Base-by-base conservation (phyloP, 768 basidiomycete species). In the Tulasnella calospora region DNA sequence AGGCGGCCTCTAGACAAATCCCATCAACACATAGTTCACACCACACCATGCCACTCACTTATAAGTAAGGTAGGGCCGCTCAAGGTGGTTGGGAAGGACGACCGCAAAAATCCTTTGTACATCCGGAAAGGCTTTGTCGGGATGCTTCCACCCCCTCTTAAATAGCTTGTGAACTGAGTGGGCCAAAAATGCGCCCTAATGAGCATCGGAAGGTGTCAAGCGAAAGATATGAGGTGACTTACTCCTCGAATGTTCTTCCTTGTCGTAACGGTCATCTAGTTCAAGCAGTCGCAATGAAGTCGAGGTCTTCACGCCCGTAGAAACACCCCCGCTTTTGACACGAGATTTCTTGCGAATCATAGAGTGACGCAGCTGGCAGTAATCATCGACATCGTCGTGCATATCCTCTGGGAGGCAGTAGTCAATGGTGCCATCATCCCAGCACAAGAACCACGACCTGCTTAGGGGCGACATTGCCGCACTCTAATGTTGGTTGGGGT, bases 81-180 rank as follows among this genome's bases (percentile, higher is more conserved):
- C 23, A 15, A 76, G 74, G n/a, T 47, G 23, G 35, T 23, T 21
- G 36, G 74, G 74, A 38, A 76, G 55, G 10, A 27, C 35, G 35
- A 76, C 55, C 13, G 47, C 27, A 27, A 47, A 76, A 15, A 76
- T 76, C 33, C 41, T 71, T 15, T 57, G 47, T 15, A 57, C 36
- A 15, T 36, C 36, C 36, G 46, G 55, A 15, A 57, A 8, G 21
- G 71, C 44, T 27, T 76, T 76, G 47, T 51, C 44, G 2, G 47
- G 27, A 30, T 76, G 74, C 47, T 51, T 47, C 74, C 74, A 76
- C 27, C 74, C 74, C 21, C 51, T 76, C 33, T n/a, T 30, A 15
- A 76, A 57, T 57, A 76, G 23, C 7, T 23, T 36, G 10, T 23
- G 71, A 27, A 44, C 41, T 71, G 23, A 23, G 21, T 23, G 71